phyloP scores from a whole-genome alignment of 305 asterid genomes.

The Euphrasia arctica region DNA sequence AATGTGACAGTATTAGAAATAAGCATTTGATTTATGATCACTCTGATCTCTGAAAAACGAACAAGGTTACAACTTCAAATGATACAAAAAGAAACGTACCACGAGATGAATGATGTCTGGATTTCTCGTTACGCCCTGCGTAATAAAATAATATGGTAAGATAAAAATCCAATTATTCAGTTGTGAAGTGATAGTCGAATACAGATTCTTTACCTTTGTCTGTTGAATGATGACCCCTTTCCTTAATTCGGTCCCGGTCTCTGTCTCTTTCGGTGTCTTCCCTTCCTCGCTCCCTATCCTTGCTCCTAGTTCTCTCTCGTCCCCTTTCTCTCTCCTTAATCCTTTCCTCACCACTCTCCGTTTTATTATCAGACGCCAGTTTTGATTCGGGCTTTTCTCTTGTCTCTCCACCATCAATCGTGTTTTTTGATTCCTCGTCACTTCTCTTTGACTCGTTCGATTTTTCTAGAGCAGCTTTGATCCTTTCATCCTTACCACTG shows the following conservation, averaged over 20 bases:
- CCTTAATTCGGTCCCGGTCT: conserved; percentile 65
- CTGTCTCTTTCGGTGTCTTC: conserved; percentile 65
- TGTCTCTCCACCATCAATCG: conserved; percentile 40
- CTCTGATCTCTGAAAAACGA: not conserved
- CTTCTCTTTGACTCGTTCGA: conserved; percentile 59
- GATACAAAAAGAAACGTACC: conserved; percentile 36
- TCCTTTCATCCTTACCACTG: conserved; percentile 46
- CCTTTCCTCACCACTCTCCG: conserved; percentile 54
- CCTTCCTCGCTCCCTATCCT: conserved; percentile 59
- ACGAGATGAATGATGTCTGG: conserved; percentile 71
- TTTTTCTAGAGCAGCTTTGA: conserved; percentile 52
- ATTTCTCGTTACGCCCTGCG: conserved; percentile 61
- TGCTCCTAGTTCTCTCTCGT: conserved; percentile 36
- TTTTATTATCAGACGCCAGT: conserved; percentile 42
- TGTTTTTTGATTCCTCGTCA: conserved; percentile 46
- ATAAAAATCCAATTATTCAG: no score
- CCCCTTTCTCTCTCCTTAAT: conserved; percentile 54
- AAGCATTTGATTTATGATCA: not conserved
- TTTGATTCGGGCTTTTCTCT: conserved; percentile 55
- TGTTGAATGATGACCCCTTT: conserved; percentile 65
- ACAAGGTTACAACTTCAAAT: not conserved
- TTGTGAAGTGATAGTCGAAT: not conserved
- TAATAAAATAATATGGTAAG: conserved; percentile 4
- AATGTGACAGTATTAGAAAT: conserved; percentile 1
- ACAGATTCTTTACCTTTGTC: conserved; percentile 46